Conservation (phyloP, 106 monocot genomes). For the Agapanthus africanus region DNA sequence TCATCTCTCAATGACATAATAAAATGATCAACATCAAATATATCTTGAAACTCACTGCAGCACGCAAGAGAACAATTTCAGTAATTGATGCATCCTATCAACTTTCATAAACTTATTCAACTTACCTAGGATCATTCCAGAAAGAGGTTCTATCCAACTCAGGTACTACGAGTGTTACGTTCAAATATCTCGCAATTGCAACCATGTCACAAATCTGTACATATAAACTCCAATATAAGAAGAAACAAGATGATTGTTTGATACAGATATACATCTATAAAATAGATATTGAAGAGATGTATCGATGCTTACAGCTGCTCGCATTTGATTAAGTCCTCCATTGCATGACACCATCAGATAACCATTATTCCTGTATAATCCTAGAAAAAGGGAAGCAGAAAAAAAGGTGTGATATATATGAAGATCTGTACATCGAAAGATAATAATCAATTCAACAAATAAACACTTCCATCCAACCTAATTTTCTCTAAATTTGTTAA, state of each 20-base stretch:
- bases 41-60: slow-evolving; percentile 87
- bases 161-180: slow-evolving; percentile 95
- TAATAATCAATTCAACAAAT: background rate
- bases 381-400: slow-evolving; percentile 17
- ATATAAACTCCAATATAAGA: background rate
- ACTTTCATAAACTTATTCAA: background rate
- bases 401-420: background rate
- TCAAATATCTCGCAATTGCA: slow-evolving; percentile 77
- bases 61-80: background rate
- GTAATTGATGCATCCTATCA: background rate
- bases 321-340: slow-evolving; percentile 98
- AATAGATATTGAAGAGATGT: background rate
- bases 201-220: slow-evolving; percentile 98
- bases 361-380: slow-evolving; percentile 88
- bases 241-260: background rate
- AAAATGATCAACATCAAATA: slow-evolving; percentile 96
- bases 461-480: background rate
- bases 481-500: background rate
- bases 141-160: slow-evolving; percentile 94
- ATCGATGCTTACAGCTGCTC: slow-evolving; percentile 74
- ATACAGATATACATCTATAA: background rate
- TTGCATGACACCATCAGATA: slow-evolving; percentile 97
- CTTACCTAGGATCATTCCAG: slow-evolving; percentile 54
- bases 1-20: slow-evolving; percentile 88
- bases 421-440: background rate